Percentiles rank a stretch among this genome's conserved stretches.
These are phyloP conservation scores for Diaporthe ampelina DNA, from an alignment of 2,329 filamentous ascomycete species.

Conservation along the genomic window DNA sequence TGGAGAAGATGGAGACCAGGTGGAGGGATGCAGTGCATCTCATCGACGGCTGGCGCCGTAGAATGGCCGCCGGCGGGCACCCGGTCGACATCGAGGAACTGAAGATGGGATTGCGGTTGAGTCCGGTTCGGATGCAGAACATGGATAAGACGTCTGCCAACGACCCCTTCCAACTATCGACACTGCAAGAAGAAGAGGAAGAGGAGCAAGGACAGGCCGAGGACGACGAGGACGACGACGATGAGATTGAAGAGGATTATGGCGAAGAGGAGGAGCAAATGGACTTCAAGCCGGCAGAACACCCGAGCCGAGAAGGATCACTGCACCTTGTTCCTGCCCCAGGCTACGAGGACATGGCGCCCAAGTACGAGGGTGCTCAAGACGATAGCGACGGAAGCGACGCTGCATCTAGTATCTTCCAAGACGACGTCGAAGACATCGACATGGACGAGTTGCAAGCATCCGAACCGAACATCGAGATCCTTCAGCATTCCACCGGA, in stretches of 20 bases:
- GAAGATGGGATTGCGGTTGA: constrained; percentile 76
- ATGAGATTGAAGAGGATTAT: constrained; percentile 46
- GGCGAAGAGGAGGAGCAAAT: constrained; percentile 45
- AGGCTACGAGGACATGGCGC: constrained; percentile 48
- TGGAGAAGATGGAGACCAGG: constrained; percentile 92
- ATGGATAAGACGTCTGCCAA: constrained; percentile 61
- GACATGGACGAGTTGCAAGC: constrained; percentile 57
- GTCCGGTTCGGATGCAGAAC: constrained; percentile 69
- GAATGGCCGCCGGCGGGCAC: constrained; percentile 79
- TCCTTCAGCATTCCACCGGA: constrained; percentile 57
- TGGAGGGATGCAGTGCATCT: constrained; percentile 92
- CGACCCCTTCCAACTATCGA: constrained; percentile 56
- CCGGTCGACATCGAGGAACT: constrained; percentile 78
- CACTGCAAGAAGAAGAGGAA: constrained; percentile 60
- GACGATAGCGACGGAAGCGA: constrained; percentile 52
- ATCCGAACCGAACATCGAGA: constrained; percentile 60
- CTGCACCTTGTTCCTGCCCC: constrained; percentile 58
- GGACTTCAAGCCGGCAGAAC: constrained; percentile 39
- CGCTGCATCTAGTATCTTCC: constrained; percentile 58
- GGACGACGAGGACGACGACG: constrained; percentile 37
- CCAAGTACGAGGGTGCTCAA: constrained; percentile 46
- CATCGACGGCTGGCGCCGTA: constrained; percentile 92
- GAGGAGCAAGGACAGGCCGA: constrained; percentile 45
- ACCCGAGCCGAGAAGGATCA: constrained; percentile 54
- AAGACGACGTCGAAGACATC: constrained; percentile 57